Conservation (phyloP, 129 eudicot genomes). For the Heracleum sosnowskyi region DNA sequence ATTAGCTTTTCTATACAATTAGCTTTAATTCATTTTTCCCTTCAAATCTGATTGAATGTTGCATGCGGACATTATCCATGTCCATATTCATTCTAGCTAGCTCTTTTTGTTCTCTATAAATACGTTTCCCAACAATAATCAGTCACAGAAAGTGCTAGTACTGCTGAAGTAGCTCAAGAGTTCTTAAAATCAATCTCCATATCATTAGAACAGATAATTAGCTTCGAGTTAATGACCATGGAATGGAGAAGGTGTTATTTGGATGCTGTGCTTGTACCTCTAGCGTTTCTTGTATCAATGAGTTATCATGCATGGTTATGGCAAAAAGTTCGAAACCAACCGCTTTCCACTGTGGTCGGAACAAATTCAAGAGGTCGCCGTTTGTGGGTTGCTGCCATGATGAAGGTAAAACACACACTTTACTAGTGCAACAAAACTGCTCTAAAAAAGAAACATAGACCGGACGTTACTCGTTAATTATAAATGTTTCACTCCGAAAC, state of each 20-base stretch:
- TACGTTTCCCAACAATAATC: not conserved
- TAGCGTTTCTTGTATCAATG: conserved; percentile 39
- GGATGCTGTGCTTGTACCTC: conserved; percentile 67
- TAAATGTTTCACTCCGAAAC: not conserved
- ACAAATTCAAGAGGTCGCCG: conserved; percentile 68
- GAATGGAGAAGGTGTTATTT: conserved; percentile 86
- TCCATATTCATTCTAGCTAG: not conserved
- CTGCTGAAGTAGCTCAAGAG: not conserved
- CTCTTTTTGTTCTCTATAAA: not conserved
- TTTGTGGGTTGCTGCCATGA: conserved; percentile 72
- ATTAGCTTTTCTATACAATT: not conserved
- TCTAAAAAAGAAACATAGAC: not conserved
- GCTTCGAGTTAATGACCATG: conserved; percentile 26
- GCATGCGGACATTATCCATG: not conserved
- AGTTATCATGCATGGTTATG: conserved; percentile 75
- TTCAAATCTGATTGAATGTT: not conserved
- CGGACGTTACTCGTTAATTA: not conserved
- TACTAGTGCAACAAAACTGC: not conserved
- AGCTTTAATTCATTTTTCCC: not conserved
- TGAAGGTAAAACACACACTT: conserved; percentile 45
- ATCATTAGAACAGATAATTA: too few species aligned
- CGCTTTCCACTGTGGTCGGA: conserved; percentile 70
- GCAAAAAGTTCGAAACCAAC: conserved; percentile 63
- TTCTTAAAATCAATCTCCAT: not conserved
- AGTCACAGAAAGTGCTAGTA: not conserved